Base-by-base conservation (phyloP, 2,329 filamentous ascomycete species). In the Aspergillus ochraceus region DNA sequence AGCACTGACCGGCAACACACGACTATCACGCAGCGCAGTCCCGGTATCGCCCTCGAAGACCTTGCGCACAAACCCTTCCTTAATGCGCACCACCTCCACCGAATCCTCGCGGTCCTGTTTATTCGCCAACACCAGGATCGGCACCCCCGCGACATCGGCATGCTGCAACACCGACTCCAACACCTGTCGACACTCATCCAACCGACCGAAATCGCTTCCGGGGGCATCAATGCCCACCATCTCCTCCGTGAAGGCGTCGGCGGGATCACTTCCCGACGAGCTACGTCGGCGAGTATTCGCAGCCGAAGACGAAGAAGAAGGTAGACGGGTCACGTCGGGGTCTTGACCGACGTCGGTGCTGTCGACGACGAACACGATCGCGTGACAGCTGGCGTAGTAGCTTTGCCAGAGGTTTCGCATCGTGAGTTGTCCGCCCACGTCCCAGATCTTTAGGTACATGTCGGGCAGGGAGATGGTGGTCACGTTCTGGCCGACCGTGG, bases 401-500 rank as follows among this genome's bases (percentile, higher is more conserved):
- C 88, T 92, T 76, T 97, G 92, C 95, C 95, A 99, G 32, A 98
- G 86, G 64, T 90, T 89, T 63, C 95, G 89, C 72, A 99, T 85
- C 29, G 86, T 90, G 72, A 95, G 88, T 77, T 99, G 95, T 6
- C 95, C 95, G 65, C 95, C 95, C 0, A 99, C 92, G 74, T 99
- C 95, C 95, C 95, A 98, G 70, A 99, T 90, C 82, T 97, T 97
- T 72, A 99, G 84, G 81, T 98, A 97, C 87, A 97, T 94, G 76
- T 97, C 92, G 17, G 92, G 90, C 24, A 98, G 84, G 22, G 90
- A 87, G 73, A 99, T 91, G 51, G 93, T 95, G 63, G 91, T 90
- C 65, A 98, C 93, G 78, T 98, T 98, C 76, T 98, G 95, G 66
- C 95, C 95, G 69, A 98, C 94, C 20, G 95, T 99, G 29, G 95